These are phyloP conservation scores for Sphaerulina musiva DNA, from an alignment of 2,329 filamentous ascomycete species.

Conservation along the genomic window DNA sequence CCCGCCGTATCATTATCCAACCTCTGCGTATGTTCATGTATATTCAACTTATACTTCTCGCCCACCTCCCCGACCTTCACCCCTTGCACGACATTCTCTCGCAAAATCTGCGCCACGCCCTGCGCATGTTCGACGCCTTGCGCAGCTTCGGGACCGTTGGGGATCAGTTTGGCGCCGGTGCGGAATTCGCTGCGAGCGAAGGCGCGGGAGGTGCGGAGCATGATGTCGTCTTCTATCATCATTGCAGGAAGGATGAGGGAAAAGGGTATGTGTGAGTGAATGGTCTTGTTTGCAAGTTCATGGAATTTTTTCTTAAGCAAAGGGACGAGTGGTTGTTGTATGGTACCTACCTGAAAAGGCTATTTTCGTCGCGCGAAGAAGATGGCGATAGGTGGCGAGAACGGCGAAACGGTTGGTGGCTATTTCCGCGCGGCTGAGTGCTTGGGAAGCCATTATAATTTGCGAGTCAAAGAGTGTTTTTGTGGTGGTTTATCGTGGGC, in stretches of 20 bases:
- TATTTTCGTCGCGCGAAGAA: conserved; percentile 72
- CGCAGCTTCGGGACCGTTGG: conserved; percentile 52
- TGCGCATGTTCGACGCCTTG: conserved; percentile 70
- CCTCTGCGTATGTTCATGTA: conserved; percentile 84
- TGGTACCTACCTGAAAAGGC: conserved; percentile 66
- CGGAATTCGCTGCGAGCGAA: conserved; percentile 72
- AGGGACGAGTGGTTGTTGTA: too few relatives aligned
- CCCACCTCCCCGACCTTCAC: conserved; percentile 17
- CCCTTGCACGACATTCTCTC: conserved; percentile 85
- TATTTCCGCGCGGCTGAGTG: conserved; percentile 19
- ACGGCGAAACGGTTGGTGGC: conserved; percentile 49
- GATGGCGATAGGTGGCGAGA: conserved; percentile 68
- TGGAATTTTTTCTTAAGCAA: too few relatives aligned
- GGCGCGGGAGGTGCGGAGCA: conserved; percentile 63
- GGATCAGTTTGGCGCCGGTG: conserved; percentile 54
- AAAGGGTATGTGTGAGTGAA: background rate
- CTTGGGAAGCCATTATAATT: conserved; percentile 8
- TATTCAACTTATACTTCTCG: conserved; percentile 58
- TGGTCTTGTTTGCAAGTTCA: too few relatives aligned
- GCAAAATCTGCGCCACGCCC: conserved; percentile 72
- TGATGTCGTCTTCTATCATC: conserved; percentile 59
- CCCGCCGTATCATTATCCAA: conserved; percentile 92
- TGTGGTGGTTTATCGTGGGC: background rate
- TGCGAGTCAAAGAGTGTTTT: too few relatives aligned
- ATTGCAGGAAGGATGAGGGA: background rate